These are phyloP conservation scores for Zizania latifolia DNA, from an alignment of 176 grass and related monocot genomes.

Conservation along the genomic window DNA sequence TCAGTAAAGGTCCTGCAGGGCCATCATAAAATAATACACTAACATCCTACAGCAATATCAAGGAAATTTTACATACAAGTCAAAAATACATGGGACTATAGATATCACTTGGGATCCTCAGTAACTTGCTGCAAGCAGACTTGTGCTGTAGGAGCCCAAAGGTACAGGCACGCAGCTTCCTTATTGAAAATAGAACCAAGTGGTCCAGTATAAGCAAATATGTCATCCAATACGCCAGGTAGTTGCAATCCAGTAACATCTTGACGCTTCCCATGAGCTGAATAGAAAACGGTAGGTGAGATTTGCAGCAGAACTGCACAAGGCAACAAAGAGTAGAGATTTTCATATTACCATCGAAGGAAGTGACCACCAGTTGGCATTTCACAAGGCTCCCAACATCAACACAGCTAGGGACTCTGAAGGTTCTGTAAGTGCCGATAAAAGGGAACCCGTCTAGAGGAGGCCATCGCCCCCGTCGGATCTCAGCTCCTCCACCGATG, in stretches of 20 bases:
- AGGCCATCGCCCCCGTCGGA: too few species aligned
- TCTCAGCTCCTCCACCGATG: too few species aligned
- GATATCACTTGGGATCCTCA: background rate
- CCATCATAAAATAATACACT: slow-evolving; percentile 62
- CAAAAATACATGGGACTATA: background rate
- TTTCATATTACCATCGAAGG: slow-evolving; percentile 29
- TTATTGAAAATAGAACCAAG: slow-evolving; percentile 65
- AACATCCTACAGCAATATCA: slow-evolving; percentile 48
- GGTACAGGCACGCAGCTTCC: slow-evolving; percentile 46
- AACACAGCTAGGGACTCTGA: slow-evolving; percentile 41
- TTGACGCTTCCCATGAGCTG: slow-evolving; percentile 51
- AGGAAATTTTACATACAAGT: background rate
- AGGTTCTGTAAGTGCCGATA: slow-evolving; percentile 62
- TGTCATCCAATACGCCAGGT: slow-evolving; percentile 81
- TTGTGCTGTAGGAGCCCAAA: slow-evolving; percentile 97
- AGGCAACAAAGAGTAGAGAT: background rate
- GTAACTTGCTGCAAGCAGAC: slow-evolving; percentile 18
- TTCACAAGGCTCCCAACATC: slow-evolving; percentile 61
- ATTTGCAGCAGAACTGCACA: background rate
- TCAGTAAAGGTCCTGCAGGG: slow-evolving; percentile 38
- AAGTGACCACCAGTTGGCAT: slow-evolving; percentile 67
- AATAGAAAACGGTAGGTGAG: slow-evolving; percentile 8
- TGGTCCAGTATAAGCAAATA: slow-evolving; percentile 74
- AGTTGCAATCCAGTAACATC: slow-evolving; percentile 65
- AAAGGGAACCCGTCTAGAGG: too few species aligned